Evolutionary conservation across 129 eudicot species (phyloP).

Genomic region (Rutidosis leptorrhynchoides): DNA sequence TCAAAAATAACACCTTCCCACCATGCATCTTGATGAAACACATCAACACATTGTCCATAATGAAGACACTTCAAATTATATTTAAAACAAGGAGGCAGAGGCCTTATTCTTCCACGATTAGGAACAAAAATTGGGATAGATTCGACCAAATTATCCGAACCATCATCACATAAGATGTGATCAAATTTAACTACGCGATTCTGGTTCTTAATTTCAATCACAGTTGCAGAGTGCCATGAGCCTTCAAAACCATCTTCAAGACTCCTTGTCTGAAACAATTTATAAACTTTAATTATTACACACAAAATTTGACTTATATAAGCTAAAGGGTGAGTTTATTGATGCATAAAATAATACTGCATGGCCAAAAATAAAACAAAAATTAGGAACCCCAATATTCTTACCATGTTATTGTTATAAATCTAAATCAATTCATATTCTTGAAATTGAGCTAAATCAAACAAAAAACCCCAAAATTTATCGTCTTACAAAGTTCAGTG

Average conservation of each 20-base stretch:
- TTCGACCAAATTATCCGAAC: slow-evolving; percentile 34
- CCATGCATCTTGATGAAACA: slow-evolving; percentile 70
- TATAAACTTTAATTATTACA: background rate
- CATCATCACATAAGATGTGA: slow-evolving; percentile 38
- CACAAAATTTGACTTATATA: background rate
- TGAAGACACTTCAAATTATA: slow-evolving; percentile 29
- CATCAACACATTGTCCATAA: slow-evolving; percentile 85
- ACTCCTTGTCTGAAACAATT: slow-evolving; percentile 60
- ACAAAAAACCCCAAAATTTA: slow-evolving; percentile 15
- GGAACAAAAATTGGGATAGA: slow-evolving; percentile 25
- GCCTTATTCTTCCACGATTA: slow-evolving; percentile 60
- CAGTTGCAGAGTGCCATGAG: slow-evolving; percentile 67
- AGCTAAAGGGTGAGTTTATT: background rate
- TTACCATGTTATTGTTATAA: slow-evolving; percentile 9
- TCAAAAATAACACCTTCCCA: slow-evolving; percentile 95
- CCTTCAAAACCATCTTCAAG: slow-evolving; percentile 71
- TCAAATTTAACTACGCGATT: slow-evolving; percentile 45
- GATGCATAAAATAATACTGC: slow-evolving; percentile 22
- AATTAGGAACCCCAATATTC: slow-evolving; percentile 17
- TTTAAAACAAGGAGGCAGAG: slow-evolving; percentile 36
- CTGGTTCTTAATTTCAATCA: slow-evolving; percentile 30
- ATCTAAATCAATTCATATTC: slow-evolving; percentile 7
- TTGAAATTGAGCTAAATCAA: slow-evolving; percentile 3
- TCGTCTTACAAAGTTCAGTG: slow-evolving; percentile 7
- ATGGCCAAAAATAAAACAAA: slow-evolving; percentile 9